Base-by-base conservation (phyloP, 441 rosid species). In the Francoa sonchifolia region DNA sequence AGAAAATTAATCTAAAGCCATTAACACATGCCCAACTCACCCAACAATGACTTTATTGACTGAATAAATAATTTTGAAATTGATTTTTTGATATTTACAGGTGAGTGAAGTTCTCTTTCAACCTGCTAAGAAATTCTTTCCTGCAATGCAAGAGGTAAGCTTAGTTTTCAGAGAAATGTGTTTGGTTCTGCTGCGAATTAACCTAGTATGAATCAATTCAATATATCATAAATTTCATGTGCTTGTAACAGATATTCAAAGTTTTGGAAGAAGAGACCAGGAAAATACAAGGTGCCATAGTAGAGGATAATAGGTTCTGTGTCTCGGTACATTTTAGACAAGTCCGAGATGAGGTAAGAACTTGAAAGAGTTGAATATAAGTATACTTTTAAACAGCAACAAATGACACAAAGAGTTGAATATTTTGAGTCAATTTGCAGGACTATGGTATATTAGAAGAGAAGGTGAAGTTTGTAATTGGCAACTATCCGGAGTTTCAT, bases 271-370 rank as follows among this genome's bases (percentile, higher is more conserved):
- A 57, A 13, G 16, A 37, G 38, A 48, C 26, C 12, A 34, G 28
- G 32, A 52, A 51, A 42, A 66, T 63, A 47, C 38, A 54, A 25
- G 76, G 76, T 43, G 67, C 76, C 6, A 26, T 34, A 34, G 42
- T 66, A 0, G 69, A 71, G 50, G 72, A 71, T 51, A 71, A 71
- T 27, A 44, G 49, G 39, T 66, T 71, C 36, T 71, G 76, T 31
- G 22, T 66, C 44, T 66, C 76, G 3, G 73, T 71, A 2, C 76
- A 71, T 44, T 71, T 47, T 34, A 50, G 76, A 21, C 62, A 66
- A 35, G 70, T 60, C 45, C 50, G 35, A 19, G 42, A 58, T n/a
- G 49, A 60, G 69, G 76, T 71, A 46, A 33, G 30, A 1, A 6
- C 6, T 32, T 5, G 22, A 36, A 35, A 19, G 9, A 22, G 22